Conservation (phyloP, 2,329 filamentous ascomycete species). For the Trichophaea hybrida region DNA sequence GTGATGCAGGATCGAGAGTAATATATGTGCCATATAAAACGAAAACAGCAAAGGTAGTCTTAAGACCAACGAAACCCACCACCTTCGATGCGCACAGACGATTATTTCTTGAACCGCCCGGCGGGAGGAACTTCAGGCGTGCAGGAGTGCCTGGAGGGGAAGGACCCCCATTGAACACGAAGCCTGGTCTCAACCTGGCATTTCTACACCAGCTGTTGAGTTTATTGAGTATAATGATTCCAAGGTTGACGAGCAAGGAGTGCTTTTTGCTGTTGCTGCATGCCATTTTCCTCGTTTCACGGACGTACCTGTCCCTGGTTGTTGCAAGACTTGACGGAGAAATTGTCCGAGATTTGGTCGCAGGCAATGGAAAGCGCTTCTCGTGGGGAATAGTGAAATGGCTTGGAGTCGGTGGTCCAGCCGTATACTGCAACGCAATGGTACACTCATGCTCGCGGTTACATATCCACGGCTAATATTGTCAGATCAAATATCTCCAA, state of each 20-base stretch:
- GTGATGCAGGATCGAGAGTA: conserved; percentile 54
- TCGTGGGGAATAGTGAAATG: conserved; percentile 83
- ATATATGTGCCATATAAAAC: conserved; percentile 91
- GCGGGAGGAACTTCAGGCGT: conserved; percentile 49
- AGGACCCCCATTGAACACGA: conserved; percentile 77
- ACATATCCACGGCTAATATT: neutral
- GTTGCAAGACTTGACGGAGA: conserved; percentile 89
- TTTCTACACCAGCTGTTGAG: conserved; percentile 96
- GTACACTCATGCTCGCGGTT: conserved; percentile 4
- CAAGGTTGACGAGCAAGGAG: conserved; percentile 89
- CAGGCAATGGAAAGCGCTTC: conserved; percentile 78
- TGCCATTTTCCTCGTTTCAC: conserved; percentile 71
- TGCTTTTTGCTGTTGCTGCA: conserved; percentile 81
- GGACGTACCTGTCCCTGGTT: conserved; percentile 86
- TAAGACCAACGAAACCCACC: conserved; percentile 74
- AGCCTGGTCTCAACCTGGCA: conserved; percentile 84
- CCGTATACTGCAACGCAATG: conserved; percentile 96
- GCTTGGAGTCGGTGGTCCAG: conserved; percentile 84
- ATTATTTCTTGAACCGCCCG: conserved; percentile 84
- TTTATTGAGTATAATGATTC: conserved; percentile 93
- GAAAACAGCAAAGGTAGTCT: conserved; percentile 76
- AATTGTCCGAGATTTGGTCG: conserved; percentile 91
- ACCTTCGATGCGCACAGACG: conserved; percentile 94
- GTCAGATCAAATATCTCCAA: conserved; percentile 78
- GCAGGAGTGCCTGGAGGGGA: conserved; percentile 31